A percentile compares a stretch with the other conserved stretches of the same genome.
Conservation (phyloP, 2,329 filamentous ascomycete species). For the Pseudogymnoascus sp. region DNA sequence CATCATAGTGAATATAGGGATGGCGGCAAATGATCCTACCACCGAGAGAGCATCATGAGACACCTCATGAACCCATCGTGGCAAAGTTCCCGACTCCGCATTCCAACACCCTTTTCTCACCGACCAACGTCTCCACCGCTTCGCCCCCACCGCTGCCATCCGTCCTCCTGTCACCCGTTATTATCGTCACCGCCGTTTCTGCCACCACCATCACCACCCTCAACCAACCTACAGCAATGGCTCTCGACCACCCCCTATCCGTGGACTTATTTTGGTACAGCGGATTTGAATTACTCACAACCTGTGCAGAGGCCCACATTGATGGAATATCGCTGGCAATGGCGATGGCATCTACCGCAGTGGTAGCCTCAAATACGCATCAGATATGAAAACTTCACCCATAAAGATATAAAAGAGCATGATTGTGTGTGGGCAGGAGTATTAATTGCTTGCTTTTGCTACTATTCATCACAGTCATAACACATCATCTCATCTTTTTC, state of each 20-base stretch:
- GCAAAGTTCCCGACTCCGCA: too few relatives aligned
- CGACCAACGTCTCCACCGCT: not conserved
- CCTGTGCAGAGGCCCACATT: too few relatives aligned
- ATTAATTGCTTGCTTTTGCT: slow-evolving; percentile 5
- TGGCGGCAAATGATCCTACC: too few relatives aligned
- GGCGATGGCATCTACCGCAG: not conserved
- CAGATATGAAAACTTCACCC: not conserved
- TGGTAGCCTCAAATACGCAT: not conserved
- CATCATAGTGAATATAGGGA: too few relatives aligned
- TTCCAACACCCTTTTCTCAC: not conserved
- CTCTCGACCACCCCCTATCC: not conserved
- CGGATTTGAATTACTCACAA: too few relatives aligned
- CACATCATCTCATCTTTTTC: slow-evolving; percentile 8
- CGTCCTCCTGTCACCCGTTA: not conserved
- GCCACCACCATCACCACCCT: not conserved
- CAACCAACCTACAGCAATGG: not conserved
- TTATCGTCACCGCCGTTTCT: not conserved
- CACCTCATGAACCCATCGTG: too few relatives aligned
- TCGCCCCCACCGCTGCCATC: not conserved
- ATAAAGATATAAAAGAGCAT: not conserved
- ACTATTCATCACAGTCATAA: slow-evolving; percentile 8
- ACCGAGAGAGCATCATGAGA: too few relatives aligned
- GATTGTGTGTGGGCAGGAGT: slow-evolving; percentile 3
- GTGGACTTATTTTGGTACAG: not conserved
- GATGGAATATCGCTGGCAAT: too few relatives aligned